Evolutionary conservation across 2,329 filamentous ascomycete species (phyloP), one percentile per base, ranked within the genome.

Genomic region (Neofusicoccum laricinum): DNA sequence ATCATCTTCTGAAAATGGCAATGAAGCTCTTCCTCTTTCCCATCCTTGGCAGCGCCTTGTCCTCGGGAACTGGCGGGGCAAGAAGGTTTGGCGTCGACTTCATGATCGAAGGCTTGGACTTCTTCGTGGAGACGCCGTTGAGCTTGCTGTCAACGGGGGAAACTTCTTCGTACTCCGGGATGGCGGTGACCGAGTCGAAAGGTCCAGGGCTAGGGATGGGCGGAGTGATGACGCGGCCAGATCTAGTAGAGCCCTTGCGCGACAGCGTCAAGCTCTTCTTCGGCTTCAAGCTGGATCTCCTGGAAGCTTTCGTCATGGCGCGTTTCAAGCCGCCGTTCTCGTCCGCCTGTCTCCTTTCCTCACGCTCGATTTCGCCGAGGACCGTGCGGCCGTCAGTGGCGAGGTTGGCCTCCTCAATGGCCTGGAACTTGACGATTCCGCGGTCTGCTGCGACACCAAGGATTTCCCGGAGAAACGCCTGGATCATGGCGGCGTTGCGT

Each of bases 401-500:
- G 15, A 91, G 77, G 67, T 90, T 89, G 64, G 92, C 89, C 70
- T 94, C 91, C 0, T 84, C 75, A 4, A 92, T 85, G 0, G 89
- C 79, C 6, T 87, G 77, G 70, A 94, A 97, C 38, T 88, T 87
- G 64, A 97, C 78, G 38, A 93, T 82, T 1, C 93, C 92, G 43
- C 91, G 85, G 0, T 85, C 80, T 0, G 88, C 76, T 0, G 82
- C 71, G 2, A 96, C 90, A 1, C 86, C 85, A 0, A 96, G 80
- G 0, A 87, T 82, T 25, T 92, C 89, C 14, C 87, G 82, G 75
- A 97, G 84, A 73, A 90, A 89, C n/a, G 81, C 82, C 72, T 95
- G 91, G 3, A 96, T 85, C 17, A 96, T 78, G n/a, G 84, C 83
- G 0, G 91, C 87, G 75, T 94, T 95, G 67, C 92, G 87, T 74